A percentile compares a stretch with the other conserved stretches of the same genome.
Evolutionary conservation across 306 rosid species (phyloP).

Genomic region (Quercus aquifolioides): DNA sequence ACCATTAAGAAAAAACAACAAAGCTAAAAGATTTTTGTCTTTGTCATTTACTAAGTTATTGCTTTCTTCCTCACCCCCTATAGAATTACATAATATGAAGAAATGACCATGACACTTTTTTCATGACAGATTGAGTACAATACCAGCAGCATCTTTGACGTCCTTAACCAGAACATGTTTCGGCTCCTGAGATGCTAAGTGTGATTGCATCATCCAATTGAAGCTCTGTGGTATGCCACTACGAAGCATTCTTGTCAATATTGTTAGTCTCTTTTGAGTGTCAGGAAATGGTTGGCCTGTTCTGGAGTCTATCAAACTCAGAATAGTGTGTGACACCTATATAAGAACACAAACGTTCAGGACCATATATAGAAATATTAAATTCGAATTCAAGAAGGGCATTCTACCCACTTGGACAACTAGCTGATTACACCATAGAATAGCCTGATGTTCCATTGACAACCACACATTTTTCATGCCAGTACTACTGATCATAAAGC

Average conservation of each 20-base stretch:
- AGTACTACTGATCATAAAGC: slow-evolving; percentile 94
- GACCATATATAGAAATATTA: slow-evolving; percentile 19
- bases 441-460: slow-evolving; percentile 99
- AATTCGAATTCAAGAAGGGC: slow-evolving; percentile 14
- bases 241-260: slow-evolving; percentile 79
- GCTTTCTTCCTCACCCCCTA: background rate
- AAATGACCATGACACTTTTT: background rate
- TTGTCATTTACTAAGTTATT: background rate
- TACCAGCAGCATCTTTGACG: slow-evolving; percentile 62
- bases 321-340: slow-evolving; percentile 92
- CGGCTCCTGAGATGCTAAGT: slow-evolving; percentile 37
- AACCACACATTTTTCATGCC: slow-evolving; percentile 96
- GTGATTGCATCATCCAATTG: slow-evolving; percentile 50
- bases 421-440: slow-evolving; percentile 95
- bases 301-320: slow-evolving; percentile 75
- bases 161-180: slow-evolving; percentile 39
- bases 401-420: slow-evolving; percentile 76
- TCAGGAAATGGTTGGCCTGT: slow-evolving; percentile 75
- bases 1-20: background rate
- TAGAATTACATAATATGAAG: background rate
- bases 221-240: slow-evolving; percentile 79
- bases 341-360: slow-evolving; percentile 38
- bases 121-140: background rate
- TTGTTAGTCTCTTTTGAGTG: slow-evolving; percentile 53
- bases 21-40: background rate